Conservation (phyloP, 305 asterid species). For the Plantago coronopus region DNA sequence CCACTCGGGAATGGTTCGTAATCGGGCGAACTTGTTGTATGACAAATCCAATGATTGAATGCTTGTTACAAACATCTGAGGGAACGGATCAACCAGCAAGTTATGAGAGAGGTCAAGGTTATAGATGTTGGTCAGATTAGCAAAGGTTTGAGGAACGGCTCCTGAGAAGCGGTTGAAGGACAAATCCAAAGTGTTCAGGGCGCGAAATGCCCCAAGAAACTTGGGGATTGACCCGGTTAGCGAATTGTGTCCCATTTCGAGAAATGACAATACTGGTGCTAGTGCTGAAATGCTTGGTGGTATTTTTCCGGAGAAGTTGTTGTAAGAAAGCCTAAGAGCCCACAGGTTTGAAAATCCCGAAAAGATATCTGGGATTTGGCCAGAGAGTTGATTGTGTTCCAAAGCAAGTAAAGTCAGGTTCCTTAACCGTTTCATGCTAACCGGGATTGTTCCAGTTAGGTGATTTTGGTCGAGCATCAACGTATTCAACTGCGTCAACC, state of each 20-base stretch:
- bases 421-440: conserved; percentile 32
- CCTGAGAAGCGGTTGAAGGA: conserved; percentile 63
- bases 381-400: conserved; percentile 48
- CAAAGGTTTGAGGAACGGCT: conserved; percentile 56
- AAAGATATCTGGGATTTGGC: conserved; percentile 56
- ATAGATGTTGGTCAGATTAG: conserved; percentile 71
- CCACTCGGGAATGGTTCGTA: conserved; percentile 69
- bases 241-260: conserved; percentile 61
- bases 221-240: conserved; percentile 63
- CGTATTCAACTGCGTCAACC: conserved; percentile 39
- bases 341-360: conserved; percentile 34
- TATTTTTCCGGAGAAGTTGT: conserved; percentile 52
- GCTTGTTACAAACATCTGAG: conserved; percentile 55
- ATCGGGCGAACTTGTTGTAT: conserved; percentile 56
- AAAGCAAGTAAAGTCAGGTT: conserved; percentile 32
- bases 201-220: conserved; percentile 50
- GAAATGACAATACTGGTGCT: conserved; percentile 38
- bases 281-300: conserved; percentile 43
- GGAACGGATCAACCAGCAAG: conserved; percentile 66
- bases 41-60: conserved; percentile 77
- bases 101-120: conserved; percentile 74
- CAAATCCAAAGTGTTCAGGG: conserved; percentile 67
- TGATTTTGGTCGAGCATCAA: conserved; percentile 50
- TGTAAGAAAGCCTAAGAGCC: conserved; percentile 33
- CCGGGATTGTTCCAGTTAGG: conserved; percentile 58